Percentiles rank a stretch among this genome's conserved stretches.
Evolutionary conservation across 306 rosid species (phyloP).

Genomic region (Cyclanthera cordifolia): DNA sequence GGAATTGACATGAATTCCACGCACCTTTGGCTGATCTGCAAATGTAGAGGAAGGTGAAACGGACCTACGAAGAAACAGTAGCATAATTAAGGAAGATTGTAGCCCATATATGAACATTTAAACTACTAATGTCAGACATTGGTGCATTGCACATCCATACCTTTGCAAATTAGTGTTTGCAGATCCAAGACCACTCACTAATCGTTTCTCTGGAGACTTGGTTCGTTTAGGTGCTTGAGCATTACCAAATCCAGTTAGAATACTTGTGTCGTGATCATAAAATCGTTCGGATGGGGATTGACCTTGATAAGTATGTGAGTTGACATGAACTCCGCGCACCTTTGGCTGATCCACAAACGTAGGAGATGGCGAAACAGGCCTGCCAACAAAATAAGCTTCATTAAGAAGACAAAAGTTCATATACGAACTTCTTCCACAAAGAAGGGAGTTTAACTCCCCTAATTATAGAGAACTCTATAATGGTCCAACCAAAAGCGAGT

Average conservation of each 20-base stretch:
- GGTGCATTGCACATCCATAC: constrained; percentile 18
- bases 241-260: constrained; percentile 19
- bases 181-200: constrained; percentile 15
- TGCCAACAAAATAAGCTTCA: constrained; percentile 19
- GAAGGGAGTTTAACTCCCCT: background rate
- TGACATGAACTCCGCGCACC: constrained; percentile 17
- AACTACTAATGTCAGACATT: background rate
- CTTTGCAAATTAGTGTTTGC: constrained; percentile 29
- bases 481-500: constrained; percentile 3
- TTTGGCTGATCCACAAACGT: constrained; percentile 23
- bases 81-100: background rate
- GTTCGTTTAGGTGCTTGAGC: constrained; percentile 39
- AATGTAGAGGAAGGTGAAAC: constrained; percentile 22
- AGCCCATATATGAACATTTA: background rate
- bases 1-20: constrained; percentile 19
- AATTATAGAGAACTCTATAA: background rate
- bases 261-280: constrained; percentile 27
- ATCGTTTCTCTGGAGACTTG: constrained; percentile 39
- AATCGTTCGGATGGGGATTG: constrained; percentile 25
- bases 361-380: constrained; percentile 31
- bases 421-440: background rate
- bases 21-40: constrained; percentile 22
- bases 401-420: background rate
- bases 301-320: constrained; percentile 20
- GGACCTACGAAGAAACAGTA: constrained; percentile 29